phyloP scores from a whole-genome alignment of 345 rosid species.

The Melaleuca quinquenervia region DNA sequence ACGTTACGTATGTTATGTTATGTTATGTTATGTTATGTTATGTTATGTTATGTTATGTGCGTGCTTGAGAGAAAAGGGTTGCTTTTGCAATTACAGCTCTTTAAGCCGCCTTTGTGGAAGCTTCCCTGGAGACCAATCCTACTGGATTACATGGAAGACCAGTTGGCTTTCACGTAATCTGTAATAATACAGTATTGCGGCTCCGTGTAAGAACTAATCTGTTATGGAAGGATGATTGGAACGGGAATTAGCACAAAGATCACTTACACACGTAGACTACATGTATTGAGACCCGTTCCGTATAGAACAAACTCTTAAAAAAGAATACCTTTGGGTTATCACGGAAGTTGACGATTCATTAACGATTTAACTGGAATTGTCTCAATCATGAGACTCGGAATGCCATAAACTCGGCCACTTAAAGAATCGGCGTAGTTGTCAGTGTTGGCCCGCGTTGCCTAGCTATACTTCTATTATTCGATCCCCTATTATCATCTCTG shows the following conservation, averaged over 20 bases:
- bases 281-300: background rate
- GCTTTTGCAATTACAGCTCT: background rate
- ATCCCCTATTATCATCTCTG: background rate
- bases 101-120: background rate
- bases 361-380: background rate
- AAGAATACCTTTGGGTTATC: no score
- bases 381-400: background rate
- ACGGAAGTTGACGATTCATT: background rate
- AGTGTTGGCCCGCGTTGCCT: background rate
- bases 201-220: background rate
- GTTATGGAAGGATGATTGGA: background rate
- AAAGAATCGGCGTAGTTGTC: background rate
- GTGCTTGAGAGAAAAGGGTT: no score
- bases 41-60: no score
- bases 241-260: background rate
- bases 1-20: no score
- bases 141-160: background rate
- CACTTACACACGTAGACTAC: background rate
- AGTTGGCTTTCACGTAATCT: background rate
- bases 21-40: no score
- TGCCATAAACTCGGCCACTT: background rate
- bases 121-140: background rate
- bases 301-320: background rate
- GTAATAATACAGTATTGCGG: background rate
- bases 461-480: background rate